A percentile compares a stretch with the other conserved stretches of the same genome.
Conservation (phyloP, 495 filamentous ascomycete species). For the Xylaria grammica region DNA sequence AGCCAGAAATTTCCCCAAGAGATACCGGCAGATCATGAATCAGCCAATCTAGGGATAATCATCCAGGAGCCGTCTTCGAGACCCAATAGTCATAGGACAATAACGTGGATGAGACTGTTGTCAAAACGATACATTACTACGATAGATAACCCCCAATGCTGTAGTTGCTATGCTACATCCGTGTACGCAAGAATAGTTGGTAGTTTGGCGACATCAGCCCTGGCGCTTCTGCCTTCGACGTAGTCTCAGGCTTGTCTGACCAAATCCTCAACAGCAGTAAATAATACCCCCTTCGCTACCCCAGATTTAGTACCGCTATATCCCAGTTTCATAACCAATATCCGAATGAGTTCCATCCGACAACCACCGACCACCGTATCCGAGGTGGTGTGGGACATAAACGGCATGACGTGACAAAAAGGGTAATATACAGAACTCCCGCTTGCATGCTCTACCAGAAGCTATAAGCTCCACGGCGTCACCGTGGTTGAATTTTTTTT, state of each 20-base stretch:
- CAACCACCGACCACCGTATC: conserved; percentile 22
- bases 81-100: too few relatives aligned
- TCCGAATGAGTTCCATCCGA: conserved; percentile 16
- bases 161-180: not conserved
- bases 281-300: conserved; percentile 21
- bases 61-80: too few relatives aligned
- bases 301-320: conserved; percentile 34
- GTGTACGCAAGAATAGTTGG: conserved; percentile 12
- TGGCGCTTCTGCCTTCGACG: not conserved
- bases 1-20: too few relatives aligned
- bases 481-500: conserved; percentile 21
- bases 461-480: conserved; percentile 27
- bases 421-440: conserved; percentile 41
- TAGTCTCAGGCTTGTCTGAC: not conserved
- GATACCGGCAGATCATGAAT: too few relatives aligned
- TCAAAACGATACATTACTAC: conserved; percentile 18
- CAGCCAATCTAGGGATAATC: too few relatives aligned
- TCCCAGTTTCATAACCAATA: conserved; percentile 33
- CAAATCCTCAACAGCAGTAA: conserved; percentile 11
- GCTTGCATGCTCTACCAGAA: conserved; percentile 33
- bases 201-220: not conserved
- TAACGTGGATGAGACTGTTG: not conserved
- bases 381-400: conserved; percentile 26
- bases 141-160: not conserved
- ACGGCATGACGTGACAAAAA: conserved; percentile 34